phyloP scores from a whole-genome alignment of 225 moss, liverwort and hornwort genomes.

The Rhytidiadelphus loreus region DNA sequence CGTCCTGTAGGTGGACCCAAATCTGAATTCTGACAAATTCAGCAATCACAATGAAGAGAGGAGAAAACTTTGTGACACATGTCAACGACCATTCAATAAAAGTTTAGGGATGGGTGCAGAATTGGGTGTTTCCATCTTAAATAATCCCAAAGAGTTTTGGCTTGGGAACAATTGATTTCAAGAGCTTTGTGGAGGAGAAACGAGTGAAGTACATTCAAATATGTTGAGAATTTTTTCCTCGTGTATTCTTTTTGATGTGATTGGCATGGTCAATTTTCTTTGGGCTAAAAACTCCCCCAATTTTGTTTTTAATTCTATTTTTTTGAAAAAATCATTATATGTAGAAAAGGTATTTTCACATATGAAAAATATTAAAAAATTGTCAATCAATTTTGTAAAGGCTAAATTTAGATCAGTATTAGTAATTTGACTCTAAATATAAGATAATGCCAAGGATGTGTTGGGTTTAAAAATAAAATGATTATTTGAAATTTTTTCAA shows the following conservation, averaged over 20 bases:
- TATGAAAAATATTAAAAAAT: not conserved
- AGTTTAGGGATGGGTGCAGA: too few species aligned
- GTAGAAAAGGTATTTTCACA: not conserved
- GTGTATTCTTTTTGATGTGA: not conserved
- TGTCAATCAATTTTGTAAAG: not conserved
- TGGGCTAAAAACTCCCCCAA: fast-evolving
- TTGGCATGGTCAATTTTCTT: not conserved
- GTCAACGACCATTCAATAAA: too few species aligned
- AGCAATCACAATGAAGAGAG: too few species aligned
- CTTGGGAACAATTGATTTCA: not conserved
- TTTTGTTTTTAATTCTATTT: not conserved
- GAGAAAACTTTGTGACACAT: too few species aligned
- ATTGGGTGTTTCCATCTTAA: too few species aligned
- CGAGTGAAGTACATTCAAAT: not conserved
- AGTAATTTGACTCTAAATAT: not conserved
- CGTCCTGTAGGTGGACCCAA: too few species aligned
- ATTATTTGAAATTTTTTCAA: not conserved
- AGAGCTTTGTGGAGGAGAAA: not conserved
- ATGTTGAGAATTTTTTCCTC: not conserved
- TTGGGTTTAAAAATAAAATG: not conserved
- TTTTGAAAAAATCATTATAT: fast-evolving
- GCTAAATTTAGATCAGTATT: not conserved
- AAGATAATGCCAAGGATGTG: not conserved
- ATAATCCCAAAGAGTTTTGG: too few species aligned
- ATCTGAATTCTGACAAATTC: too few species aligned